Evolutionary conservation across 2,329 filamentous ascomycete genomes (phyloP).

Genomic region (Tolypocladium ophioglossoides): DNA sequence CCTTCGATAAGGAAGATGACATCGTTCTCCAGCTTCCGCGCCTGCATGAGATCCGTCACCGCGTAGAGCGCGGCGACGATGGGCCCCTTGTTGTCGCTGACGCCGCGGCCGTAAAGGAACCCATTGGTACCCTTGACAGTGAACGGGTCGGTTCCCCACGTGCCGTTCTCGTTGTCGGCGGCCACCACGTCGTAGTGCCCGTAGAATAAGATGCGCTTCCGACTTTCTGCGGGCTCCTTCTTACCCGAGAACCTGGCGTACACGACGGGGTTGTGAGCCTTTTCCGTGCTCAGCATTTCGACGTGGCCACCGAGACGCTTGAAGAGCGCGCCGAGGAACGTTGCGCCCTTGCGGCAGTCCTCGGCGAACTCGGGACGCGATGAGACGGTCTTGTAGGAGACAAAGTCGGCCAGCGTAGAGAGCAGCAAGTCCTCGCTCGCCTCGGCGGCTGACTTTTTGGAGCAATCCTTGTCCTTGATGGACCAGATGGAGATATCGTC

Average conservation of each 20-base stretch:
- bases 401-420: slow-evolving; percentile 71
- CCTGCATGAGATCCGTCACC: slow-evolving; percentile 76
- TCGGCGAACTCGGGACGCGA: slow-evolving; percentile 77
- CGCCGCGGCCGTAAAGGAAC: slow-evolving; percentile 90
- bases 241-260: slow-evolving; percentile 79
- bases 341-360: slow-evolving; percentile 87
- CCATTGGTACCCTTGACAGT: slow-evolving; percentile 81
- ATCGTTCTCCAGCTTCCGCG: slow-evolving; percentile 76
- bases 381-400: slow-evolving; percentile 86
- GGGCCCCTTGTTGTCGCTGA: slow-evolving; percentile 95
- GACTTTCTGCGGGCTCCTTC: slow-evolving; percentile 48
- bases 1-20: slow-evolving; percentile 93
- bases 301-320: slow-evolving; percentile 84
- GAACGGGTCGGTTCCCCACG: slow-evolving; percentile 85
- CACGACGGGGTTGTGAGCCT: slow-evolving; percentile 82
- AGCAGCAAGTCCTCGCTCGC: slow-evolving; percentile 44
- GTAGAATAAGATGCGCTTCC: slow-evolving; percentile 90
- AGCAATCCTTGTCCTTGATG: slow-evolving; percentile 34
- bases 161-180: slow-evolving; percentile 70
- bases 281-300: slow-evolving; percentile 76
- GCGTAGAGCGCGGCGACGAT: slow-evolving; percentile 91
- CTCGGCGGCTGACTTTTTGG: slow-evolving; percentile 24
- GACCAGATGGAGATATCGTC: slow-evolving; percentile 85
- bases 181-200: slow-evolving; percentile 97
- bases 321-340: slow-evolving; percentile 81